Conservation (phyloP, 179 eudicot genomes). For the Nepenthes alata region DNA sequence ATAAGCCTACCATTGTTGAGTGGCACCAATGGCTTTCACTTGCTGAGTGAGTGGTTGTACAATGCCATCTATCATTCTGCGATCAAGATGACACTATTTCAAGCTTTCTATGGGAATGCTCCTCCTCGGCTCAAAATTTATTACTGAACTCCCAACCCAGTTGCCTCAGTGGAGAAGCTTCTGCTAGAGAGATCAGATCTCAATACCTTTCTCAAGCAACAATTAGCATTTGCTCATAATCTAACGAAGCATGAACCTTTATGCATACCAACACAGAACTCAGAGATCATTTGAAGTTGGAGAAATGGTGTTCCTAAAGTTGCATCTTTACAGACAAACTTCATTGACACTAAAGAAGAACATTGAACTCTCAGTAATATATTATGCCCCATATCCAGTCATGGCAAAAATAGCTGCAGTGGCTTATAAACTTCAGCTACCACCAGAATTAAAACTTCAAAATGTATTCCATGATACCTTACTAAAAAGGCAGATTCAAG, state of each 20-base stretch:
- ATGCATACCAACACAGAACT: background rate
- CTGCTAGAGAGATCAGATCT: no score
- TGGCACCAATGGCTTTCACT: no score
- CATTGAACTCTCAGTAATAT: background rate
- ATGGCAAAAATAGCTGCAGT: background rate
- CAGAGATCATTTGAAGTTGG: background rate
- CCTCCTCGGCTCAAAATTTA: no score
- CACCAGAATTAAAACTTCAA: background rate
- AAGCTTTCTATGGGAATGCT: no score
- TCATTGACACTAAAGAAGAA: background rate
- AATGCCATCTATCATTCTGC: no score
- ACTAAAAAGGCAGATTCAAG: no score
- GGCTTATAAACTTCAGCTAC: background rate
- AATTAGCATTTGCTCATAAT: background rate
- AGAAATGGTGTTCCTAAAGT: background rate
- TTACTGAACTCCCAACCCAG: no score
- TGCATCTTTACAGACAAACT: background rate
- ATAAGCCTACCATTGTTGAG: no score
- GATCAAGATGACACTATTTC: no score
- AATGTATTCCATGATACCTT: background rate
- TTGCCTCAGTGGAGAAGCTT: no score
- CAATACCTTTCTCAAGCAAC: no score
- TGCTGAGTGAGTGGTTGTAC: no score
- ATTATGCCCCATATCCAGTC: background rate
- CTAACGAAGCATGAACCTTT: background rate